Evolutionary conservation across 257 asterid genomes (phyloP), one percentile per base, ranked within the genome.

Genomic region (Plectranthus barbatus): DNA sequence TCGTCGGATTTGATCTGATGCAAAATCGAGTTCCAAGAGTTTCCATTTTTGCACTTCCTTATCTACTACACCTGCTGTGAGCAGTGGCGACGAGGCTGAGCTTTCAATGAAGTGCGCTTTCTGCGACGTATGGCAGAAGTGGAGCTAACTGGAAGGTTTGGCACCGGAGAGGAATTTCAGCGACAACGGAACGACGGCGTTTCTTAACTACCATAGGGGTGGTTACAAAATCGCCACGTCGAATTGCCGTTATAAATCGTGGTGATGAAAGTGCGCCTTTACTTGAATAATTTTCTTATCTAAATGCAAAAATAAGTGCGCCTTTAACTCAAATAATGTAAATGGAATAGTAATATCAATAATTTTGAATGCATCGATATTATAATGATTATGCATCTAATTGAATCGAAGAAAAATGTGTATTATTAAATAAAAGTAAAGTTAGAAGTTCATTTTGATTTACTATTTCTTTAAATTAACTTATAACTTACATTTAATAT

Each of bases 171-270:
- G 45, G 74, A 33, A 50, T 15, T 18, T 41, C 9, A 31, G 33
- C 39, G 4, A 20, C 14, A 9, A 18, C 19, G 1, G 4, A 26
- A 56, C 74, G 74, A 31, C 72, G 53, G 1, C 73, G 77, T 59
- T 10, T 1, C 10, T 48, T 48, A 60, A 61, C 55, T 37, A 39
- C 55, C 56, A 8, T 11, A 11, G 17, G 40, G 36, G 13, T 44
- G 75, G 77, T 40, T 21, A 33, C 15, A 31, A 58, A 70, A 48
- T 9, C 13, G 63, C 73, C 79, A 74, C 79, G 79, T 74, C 23
- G 36, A n/a, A 13, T 13, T 3, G 4, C 2, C 24, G 31, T 5
- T 19, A 14, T 19, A 14, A 52, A 20, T 49, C 33, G 17, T 49
- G 34, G 5, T 49, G n/a, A 2, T 13, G 3, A 2, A 20, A 63